Base-by-base conservation (phyloP, 176 grass and related monocot genomes). In the Secale cereale region DNA sequence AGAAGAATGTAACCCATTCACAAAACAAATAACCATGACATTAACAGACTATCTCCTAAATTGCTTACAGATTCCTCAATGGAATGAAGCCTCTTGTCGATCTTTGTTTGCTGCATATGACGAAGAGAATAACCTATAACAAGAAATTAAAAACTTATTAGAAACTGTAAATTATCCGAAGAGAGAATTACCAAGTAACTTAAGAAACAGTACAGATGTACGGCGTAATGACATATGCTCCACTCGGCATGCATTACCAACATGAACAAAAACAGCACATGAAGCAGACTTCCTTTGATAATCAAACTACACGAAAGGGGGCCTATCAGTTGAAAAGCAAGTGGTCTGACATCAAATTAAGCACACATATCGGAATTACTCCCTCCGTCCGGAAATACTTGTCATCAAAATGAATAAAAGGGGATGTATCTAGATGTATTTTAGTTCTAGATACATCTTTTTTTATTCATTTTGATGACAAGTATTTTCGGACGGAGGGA, bases 31-130 rank as follows among this genome's bases (percentile, higher is more conserved):
- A 30, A n/a, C 59, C 40, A 23, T 54, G 62, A 22, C 31, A 59
- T 17, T 40, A 84, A 65, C 12, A 68, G 65, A 20, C n/a, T 70
- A 90, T 50, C 61, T 54, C 64, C 17, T 65, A 83, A 80, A 83
- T 46, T 66, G 79, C 96, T 95, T 93, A 98, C 93, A 78, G 89
- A 85, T 82, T 93, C 78, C 85, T 98, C 93, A 85, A 98, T 95
- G 86, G 91, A 76, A 23, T 86, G 65, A 56, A 98, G 87, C 86
- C 91, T 95, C 23, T 80, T 86, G 57, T 92, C 93, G 70, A 98
- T 79, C 85, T 92, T 95, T 86, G 87, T 63, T 79, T 95, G 91
- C 22, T 98, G 91, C 27, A 90, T 30, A 13, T 98, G 87, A 28
- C 93, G 93, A 63, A 98, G 43, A 78, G 89, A 89, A 80, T 98